A percentile compares a stretch with the other conserved stretches of the same genome.
These are phyloP conservation scores for Chaetomium strumarium DNA, from an alignment of 2,329 filamentous ascomycete genomes.

Conservation along the genomic window DNA sequence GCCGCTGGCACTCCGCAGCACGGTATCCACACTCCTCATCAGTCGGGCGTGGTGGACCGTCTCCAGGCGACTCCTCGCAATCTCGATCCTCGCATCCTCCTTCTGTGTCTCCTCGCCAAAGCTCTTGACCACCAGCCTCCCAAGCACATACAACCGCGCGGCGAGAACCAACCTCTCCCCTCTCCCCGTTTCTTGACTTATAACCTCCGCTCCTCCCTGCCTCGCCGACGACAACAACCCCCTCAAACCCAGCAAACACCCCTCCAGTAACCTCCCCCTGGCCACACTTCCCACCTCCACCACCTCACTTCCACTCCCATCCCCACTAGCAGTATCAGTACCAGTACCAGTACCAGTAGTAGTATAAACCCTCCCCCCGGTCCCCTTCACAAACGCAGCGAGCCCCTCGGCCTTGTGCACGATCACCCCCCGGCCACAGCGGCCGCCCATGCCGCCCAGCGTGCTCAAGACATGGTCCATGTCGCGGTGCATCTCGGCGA, in stretches of 20 bases:
- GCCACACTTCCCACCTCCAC: constrained; percentile 25
- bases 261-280: constrained; percentile 22
- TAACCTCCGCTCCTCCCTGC: constrained; percentile 36
- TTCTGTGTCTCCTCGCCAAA: constrained; percentile 43
- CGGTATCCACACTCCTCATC: constrained; percentile 60
- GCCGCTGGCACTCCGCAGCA: constrained; percentile 58
- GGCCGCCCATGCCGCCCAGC: constrained; percentile 65
- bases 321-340: constrained; percentile 9
- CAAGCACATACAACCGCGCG: constrained; percentile 70
- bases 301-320: constrained; percentile 6
- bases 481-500: constrained; percentile 78
- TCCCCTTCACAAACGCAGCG: constrained; percentile 37
- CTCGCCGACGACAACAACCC: constrained; percentile 17
- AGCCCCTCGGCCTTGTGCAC: constrained; percentile 59
- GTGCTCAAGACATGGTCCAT: constrained; percentile 68
- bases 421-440: constrained; percentile 68
- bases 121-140: constrained; percentile 68
- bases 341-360: no score
- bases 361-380: constrained; percentile 13
- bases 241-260: constrained; percentile 8
- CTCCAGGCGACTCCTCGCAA: constrained; percentile 57
- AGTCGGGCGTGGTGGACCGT: constrained; percentile 55
- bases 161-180: constrained; percentile 51
- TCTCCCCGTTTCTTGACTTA: constrained; percentile 6
- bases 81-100: constrained; percentile 53